Base-by-base conservation (phyloP, 2,329 filamentous ascomycete species). In the Moelleriella libera region DNA sequence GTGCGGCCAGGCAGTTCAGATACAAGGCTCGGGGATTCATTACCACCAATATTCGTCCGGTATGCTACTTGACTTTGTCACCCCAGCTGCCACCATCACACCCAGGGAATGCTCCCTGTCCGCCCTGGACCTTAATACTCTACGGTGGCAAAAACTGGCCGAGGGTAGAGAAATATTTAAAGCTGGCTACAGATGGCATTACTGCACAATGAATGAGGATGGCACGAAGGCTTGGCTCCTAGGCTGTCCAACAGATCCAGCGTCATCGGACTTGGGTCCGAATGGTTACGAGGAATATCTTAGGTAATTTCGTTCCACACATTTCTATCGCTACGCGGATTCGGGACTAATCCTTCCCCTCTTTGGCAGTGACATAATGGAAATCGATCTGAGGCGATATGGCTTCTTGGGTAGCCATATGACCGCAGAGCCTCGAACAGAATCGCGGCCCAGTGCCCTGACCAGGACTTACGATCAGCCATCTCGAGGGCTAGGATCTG, bases 211-310 rank as follows among this genome's bases (percentile, higher is more conserved):
- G 66, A 94, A 96, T 60, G 83, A 92, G 51, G 87, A 94, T 57
- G 90, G 90, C 5, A 96, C 92, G 6, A 95, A 94, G 61, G 92
- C 88, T 6, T 98, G 92, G 89, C 72, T 98, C 29, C 74, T 98
- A n/a, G 92, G 92, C 7, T 96, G 88, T 58, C 85, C 85, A 2
- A 83, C 85, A 4, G 88, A 95, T 53, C 68, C 74, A 41, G 68
- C 74, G 14, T 71, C 75, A 6, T 79, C 81, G 44, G 83, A 83
- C 40, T 70, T 82, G 12, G 82, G 77, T 2, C 75, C 78, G 11
- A 83, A 80, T 49, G 80, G 79, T 4, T 82, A 88, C 49, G 90
- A 95, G 60, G 90, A 96, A 61, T 94, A 94, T 60, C 74, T 98
- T 44, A 94, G 68, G 66, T 69, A 54, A 54, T 60, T 45, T 7